Conservation (phyloP, 2,329 filamentous ascomycete genomes). For the Alternaria sp. region DNA sequence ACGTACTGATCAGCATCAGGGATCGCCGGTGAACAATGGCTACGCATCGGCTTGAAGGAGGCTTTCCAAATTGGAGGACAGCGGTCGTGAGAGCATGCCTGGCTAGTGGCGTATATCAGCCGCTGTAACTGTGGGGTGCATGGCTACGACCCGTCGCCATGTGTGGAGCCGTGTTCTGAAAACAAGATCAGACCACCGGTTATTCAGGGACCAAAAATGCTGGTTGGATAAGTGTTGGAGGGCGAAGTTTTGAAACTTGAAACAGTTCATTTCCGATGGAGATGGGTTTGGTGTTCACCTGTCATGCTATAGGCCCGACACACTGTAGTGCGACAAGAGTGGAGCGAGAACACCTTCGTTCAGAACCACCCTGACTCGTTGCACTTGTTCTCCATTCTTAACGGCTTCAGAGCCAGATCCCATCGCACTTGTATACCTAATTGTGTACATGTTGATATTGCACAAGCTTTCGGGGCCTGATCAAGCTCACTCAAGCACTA, state of each 20-base stretch:
- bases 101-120: conserved; percentile 32
- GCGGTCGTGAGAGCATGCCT: conserved; percentile 7
- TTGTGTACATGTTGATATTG: conserved; percentile 8
- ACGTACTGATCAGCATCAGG: conserved; percentile 7
- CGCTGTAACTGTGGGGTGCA: conserved; percentile 40
- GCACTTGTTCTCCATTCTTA: background rate
- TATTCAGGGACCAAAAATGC: conserved; percentile 27
- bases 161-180: conserved; percentile 16
- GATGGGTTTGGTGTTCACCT: background rate
- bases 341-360: background rate
- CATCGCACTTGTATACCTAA: background rate
- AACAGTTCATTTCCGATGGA: conserved; percentile 8
- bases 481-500: conserved; percentile 27
- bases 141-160: conserved; percentile 4
- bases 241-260: conserved; percentile 9
- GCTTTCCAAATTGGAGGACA: conserved; percentile 17
- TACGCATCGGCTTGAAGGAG: conserved; percentile 22
- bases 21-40: background rate
- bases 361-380: background rate
- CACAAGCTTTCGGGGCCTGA: conserved; percentile 7
- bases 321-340: conserved; percentile 6
- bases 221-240: background rate
- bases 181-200: conserved; percentile 32
- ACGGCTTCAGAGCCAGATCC: background rate
- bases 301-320: conserved; percentile 9